Percentiles rank a stretch among this genome's conserved stretches.
These are phyloP conservation scores for Candida buenavistaensis DNA, from an alignment of 1,139 yeast species.

Conservation along the genomic window DNA sequence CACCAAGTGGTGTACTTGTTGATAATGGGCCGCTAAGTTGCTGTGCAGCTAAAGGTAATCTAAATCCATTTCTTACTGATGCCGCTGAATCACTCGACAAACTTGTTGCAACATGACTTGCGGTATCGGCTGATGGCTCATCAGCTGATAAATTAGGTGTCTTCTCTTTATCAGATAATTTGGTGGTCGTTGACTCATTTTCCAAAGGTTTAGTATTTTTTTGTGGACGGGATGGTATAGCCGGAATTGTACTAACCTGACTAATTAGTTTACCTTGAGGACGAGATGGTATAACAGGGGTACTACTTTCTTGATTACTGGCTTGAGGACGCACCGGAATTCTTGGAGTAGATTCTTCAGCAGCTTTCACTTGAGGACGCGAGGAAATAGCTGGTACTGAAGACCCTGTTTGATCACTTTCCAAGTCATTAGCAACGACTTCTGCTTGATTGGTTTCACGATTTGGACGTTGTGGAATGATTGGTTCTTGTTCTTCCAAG, in stretches of 20 bases:
- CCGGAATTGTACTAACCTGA: slow-evolving; percentile 9
- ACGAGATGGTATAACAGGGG: slow-evolving; percentile 15
- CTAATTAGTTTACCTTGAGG: slow-evolving; percentile 8
- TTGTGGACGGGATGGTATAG: slow-evolving; percentile 15
- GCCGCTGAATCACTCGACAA: background rate
- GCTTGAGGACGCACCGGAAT: background rate
- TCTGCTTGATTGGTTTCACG: slow-evolving; percentile 1
- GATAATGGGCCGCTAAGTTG: slow-evolving; percentile 1
- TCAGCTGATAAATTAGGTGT: too few relatives aligned
- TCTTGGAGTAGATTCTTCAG: background rate
- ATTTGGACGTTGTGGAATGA: slow-evolving; percentile 5
- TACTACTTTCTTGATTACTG: background rate
- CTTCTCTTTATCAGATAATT: too few relatives aligned
- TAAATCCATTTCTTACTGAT: background rate
- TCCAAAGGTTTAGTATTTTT: too few relatives aligned
- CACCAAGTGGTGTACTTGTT: background rate
- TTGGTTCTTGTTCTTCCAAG: background rate
- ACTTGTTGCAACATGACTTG: background rate
- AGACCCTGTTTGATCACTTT: background rate
- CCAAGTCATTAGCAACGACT: background rate
- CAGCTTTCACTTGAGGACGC: too few relatives aligned
- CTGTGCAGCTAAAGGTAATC: background rate
- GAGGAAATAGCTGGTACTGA: too few relatives aligned
- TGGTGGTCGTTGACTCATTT: too few relatives aligned
- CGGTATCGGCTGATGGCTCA: too few relatives aligned